A percentile compares a stretch with the other conserved stretches of the same genome.
These are phyloP conservation scores for Tricholoma matsutake DNA, from an alignment of 768 basidiomycete genomes.

Conservation along the genomic window DNA sequence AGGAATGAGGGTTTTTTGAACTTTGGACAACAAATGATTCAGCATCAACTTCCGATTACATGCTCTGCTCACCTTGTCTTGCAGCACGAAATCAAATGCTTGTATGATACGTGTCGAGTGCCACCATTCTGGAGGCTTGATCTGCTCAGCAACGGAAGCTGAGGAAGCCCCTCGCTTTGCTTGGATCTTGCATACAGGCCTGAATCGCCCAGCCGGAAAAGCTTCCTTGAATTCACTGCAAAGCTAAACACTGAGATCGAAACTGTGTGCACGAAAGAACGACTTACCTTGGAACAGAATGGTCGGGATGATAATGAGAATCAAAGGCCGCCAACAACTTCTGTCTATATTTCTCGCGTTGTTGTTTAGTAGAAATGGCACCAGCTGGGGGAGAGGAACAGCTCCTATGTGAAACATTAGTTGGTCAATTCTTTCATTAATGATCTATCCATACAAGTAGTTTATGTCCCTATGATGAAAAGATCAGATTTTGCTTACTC, in stretches of 20 bases:
- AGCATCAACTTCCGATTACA: neutral
- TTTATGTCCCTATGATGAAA: constrained; percentile 64
- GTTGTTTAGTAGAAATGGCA: constrained; percentile 71
- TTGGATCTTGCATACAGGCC: constrained; percentile 88
- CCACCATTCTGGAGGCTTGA: constrained; percentile 94
- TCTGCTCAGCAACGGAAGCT: constrained; percentile 82
- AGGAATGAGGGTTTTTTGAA: constrained; percentile 87
- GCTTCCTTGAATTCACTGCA: constrained; percentile 90
- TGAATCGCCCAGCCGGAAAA: constrained; percentile 88
- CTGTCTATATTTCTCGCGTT: constrained; percentile 77
- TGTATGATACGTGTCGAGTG: constrained; percentile 87
- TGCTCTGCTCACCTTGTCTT: constrained; percentile 61
- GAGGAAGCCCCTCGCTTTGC: constrained; percentile 79
- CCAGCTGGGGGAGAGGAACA: constrained; percentile 78
- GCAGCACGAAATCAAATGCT: constrained; percentile 84
- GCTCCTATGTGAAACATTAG: constrained; percentile 40
- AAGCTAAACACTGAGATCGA: constrained; percentile 7
- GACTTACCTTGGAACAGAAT: constrained; percentile 66
- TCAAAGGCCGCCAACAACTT: constrained; percentile 77
- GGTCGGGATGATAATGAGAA: constrained; percentile 86
- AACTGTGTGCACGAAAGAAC: constrained; percentile 8
- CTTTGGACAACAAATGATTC: constrained; percentile 32
- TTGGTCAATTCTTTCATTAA: neutral
- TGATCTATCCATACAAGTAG: constrained; percentile 53
- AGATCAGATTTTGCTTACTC: neutral